phyloP scores from a whole-genome alignment of 2,329 filamentous ascomycete species.

The Hypoxylon sp. region DNA sequence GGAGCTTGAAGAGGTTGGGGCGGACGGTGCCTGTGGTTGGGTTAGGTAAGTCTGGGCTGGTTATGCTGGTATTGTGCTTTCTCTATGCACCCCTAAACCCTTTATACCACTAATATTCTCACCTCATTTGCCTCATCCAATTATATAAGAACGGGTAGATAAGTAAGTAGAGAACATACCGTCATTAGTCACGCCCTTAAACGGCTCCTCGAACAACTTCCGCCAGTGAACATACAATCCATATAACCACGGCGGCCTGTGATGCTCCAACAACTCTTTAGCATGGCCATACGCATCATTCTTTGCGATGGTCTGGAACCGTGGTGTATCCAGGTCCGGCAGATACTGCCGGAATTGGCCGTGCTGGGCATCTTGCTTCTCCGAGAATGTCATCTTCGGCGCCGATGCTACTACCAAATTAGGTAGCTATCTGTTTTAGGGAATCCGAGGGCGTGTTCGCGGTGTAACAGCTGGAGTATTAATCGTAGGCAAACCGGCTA shows the following conservation, averaged over 20 bases:
- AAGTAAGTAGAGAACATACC: too few relatives aligned
- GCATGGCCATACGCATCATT: slow-evolving; percentile 76
- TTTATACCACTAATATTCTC: too few relatives aligned
- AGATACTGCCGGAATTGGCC: slow-evolving; percentile 69
- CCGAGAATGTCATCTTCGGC: slow-evolving; percentile 36
- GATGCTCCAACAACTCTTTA: slow-evolving; percentile 69
- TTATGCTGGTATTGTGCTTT: too few relatives aligned
- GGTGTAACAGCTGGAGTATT: not conserved
- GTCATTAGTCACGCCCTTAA: slow-evolving; percentile 78
- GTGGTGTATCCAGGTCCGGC: slow-evolving; percentile 71
- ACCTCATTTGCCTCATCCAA: too few relatives aligned
- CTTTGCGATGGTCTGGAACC: slow-evolving; percentile 74
- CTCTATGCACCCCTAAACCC: too few relatives aligned
- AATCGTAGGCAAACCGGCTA: not conserved
- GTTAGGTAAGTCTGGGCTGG: slow-evolving; percentile 5
- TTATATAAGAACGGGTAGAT: too few relatives aligned
- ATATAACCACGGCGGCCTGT: slow-evolving; percentile 77
- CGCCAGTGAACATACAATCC: slow-evolving; percentile 72
- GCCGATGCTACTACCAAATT: not conserved
- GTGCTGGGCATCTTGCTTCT: slow-evolving; percentile 37
- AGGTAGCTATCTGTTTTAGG: not conserved
- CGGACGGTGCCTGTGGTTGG: slow-evolving; percentile 62
- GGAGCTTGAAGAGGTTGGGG: slow-evolving; percentile 68
- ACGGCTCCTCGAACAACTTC: slow-evolving; percentile 74
- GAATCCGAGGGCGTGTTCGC: not conserved